Evolutionary conservation across 2,329 filamentous ascomycete genomes (phyloP), one percentile per base, ranked within the genome.

Genomic region (Fusarium camptoceras): DNA sequence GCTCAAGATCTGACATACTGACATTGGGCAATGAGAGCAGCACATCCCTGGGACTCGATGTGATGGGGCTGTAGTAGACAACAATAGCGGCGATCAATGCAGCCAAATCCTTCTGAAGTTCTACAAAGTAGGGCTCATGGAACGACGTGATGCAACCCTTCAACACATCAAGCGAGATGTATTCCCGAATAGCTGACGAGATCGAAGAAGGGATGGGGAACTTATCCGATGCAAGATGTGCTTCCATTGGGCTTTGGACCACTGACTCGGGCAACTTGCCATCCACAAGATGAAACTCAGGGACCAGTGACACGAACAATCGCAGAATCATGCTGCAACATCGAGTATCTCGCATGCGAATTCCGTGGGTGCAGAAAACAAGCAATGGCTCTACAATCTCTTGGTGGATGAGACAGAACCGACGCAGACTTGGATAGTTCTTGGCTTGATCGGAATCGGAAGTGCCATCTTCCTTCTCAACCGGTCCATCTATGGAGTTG

Each of bases 61-160:
- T 94, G 31, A 88, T 80, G 0, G 88, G 83, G 15, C 89, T 88
- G 77, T 97, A 97, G 66, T 92, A 87, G 11, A 91, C 87, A 73
- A 97, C 85, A 66, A 98, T 96, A 6, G 91, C 88, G 0, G 94
- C 94, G 66, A 99, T 97, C 39, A 98, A 85, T 24, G 90, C 88
- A 1, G 94, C 95, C 24, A 99, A 86, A 54, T 99, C 94, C 77
- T 94, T 95, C 76, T 99, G 96, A 67, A 97, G 88, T 73, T 99
- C 96, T 34, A 98, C 94, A 80, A 98, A 99, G 80, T 98, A 98
- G 0, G 94, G 91, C 72, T 99, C 96, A 80, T 98, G 93, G 53
- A 99, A 89, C 3, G 93, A 97, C 3, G 91, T 93, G 77, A 98
- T 93, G 75, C 92, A 95, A 0, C 94, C 94, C 82, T 94, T 93